phyloP scores from a whole-genome alignment of 2,329 filamentous ascomycete genomes.

The Colletotrichum chrysophilum region DNA sequence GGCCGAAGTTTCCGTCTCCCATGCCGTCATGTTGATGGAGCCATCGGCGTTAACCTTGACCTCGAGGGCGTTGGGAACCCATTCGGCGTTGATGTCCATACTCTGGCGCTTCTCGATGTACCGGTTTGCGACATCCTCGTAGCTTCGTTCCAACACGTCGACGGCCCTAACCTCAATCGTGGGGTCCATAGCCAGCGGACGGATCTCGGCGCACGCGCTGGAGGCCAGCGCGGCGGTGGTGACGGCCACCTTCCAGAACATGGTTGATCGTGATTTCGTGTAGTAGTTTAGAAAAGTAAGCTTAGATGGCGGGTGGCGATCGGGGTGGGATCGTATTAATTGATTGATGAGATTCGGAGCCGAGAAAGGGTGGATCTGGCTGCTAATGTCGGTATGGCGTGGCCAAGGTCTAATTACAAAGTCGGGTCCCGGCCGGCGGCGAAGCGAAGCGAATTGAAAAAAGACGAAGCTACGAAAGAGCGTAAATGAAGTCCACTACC shows the following conservation, averaged over 20 bases:
- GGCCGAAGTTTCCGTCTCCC: conserved; percentile 56
- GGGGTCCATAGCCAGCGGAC: conserved; percentile 25
- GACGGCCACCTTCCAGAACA: conserved; percentile 22
- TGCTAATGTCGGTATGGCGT: conserved; percentile 7
- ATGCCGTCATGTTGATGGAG: conserved; percentile 58
- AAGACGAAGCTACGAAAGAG: conserved; percentile 14
- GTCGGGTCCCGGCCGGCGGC: conserved; percentile 24
- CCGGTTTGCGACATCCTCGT: conserved; percentile 21
- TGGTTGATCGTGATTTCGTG: neutral
- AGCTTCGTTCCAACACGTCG: conserved; percentile 19
- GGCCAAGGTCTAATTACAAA: conserved; percentile 20
- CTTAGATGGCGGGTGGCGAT: neutral
- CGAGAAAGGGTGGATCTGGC: conserved; percentile 11
- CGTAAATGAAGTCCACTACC: neutral
- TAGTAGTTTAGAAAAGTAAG: neutral
- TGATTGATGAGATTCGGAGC: neutral
- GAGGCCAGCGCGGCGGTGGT: conserved; percentile 17
- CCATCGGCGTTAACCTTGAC: conserved; percentile 45
- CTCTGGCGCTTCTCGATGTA: conserved; percentile 26
- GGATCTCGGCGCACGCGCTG: conserved; percentile 20
- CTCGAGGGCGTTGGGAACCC: conserved; percentile 22
- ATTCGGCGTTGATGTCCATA: neutral
- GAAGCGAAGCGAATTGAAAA: conserved; percentile 21
- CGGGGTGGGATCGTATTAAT: conserved; percentile 12
- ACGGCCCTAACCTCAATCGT: conserved; percentile 31